phyloP scores from a whole-genome alignment of 2,329 filamentous ascomycete species.

The Pseudocercospora fijiensis region DNA sequence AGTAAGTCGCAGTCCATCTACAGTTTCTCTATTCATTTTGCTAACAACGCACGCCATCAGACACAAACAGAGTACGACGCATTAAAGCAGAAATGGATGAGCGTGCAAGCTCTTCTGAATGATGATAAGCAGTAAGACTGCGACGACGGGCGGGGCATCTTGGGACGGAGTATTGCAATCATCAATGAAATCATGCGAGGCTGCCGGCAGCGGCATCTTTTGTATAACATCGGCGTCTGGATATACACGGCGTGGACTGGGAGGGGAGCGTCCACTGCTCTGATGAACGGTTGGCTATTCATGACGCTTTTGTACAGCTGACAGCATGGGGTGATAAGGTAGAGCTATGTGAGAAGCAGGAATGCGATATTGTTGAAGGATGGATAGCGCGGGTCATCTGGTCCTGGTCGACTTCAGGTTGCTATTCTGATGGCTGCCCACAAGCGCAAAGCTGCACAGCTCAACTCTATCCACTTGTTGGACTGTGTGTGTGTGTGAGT shows the following conservation, averaged over 20 bases:
- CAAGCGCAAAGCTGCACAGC: too few relatives aligned
- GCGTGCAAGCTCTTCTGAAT: constrained; percentile 47
- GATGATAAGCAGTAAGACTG: constrained; percentile 22
- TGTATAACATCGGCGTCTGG: not conserved
- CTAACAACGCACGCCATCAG: too few relatives aligned
- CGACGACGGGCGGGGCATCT: not conserved
- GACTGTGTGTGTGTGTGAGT: too few relatives aligned
- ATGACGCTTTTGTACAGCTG: constrained; percentile 1
- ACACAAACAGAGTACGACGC: constrained; percentile 50
- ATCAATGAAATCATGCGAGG: not conserved
- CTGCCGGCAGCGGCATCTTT: not conserved
- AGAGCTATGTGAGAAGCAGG: not conserved
- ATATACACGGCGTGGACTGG: not conserved
- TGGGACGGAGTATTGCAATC: not conserved
- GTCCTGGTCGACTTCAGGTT: not conserved
- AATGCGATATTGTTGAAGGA: not conserved
- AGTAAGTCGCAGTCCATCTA: constrained; percentile 57
- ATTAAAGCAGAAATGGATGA: constrained; percentile 52
- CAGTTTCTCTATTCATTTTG: too few relatives aligned
- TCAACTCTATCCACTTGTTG: too few relatives aligned
- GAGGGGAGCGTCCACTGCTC: not conserved
- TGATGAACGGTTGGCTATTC: not conserved
- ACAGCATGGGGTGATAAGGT: not conserved
- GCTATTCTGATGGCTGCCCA: too few relatives aligned
- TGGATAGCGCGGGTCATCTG: too few relatives aligned